Base-by-base conservation (phyloP, 495 filamentous ascomycete genomes). In the Cairneyella variabilis region DNA sequence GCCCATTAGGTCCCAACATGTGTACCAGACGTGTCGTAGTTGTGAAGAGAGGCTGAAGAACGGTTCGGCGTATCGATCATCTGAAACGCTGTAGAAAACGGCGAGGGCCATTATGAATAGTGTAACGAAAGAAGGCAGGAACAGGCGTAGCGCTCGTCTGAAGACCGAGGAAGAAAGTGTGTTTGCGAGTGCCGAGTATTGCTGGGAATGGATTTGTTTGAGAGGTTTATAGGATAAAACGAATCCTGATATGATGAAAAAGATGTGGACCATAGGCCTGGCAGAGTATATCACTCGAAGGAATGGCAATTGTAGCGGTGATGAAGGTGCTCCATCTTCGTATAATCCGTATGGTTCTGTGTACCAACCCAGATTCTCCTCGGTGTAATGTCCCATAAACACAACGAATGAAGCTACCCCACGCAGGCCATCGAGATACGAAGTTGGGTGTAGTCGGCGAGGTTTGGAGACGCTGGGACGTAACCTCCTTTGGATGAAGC, bases 231-330 rank as follows among this genome's bases (percentile, higher is more conserved):
- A 78, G 12, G 83, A 83, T 8, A 88, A 71, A 1, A 83, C 83
- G 54, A 83, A 85, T 55, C 85, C 84, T 5, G 83, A 86, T 38
- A 89, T 82, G 51, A 87, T 79, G 67, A 87, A 88, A 72, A 89
- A 88, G 41, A 87, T 79, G 62, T 82, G 77, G 9, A 89, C 84
- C 83, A 86, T 85, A 43, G 85, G 80, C 45, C 80, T 77, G 26
- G 83, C 84, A 6, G 79, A 80, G 62, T 80, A 82, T 10, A 87
- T 57, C 51, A 88, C 67, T 43, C 84, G 77, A 3, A 86, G 25
- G 54, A 84, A 76, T 3, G 84, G 85, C 12, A 88, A 67, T 65
- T 88, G 85, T 44, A 83, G 73, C 41, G 83, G 49, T 44, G 72
- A 64, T 48, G 66, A 65, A 54, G 72, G 64, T 32, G 54, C 53